A percentile compares a stretch with the other conserved stretches of the same genome.
phyloP scores from a whole-genome alignment of 108 stramenopile genomes.

The Schizochytrium sp. region DNA sequence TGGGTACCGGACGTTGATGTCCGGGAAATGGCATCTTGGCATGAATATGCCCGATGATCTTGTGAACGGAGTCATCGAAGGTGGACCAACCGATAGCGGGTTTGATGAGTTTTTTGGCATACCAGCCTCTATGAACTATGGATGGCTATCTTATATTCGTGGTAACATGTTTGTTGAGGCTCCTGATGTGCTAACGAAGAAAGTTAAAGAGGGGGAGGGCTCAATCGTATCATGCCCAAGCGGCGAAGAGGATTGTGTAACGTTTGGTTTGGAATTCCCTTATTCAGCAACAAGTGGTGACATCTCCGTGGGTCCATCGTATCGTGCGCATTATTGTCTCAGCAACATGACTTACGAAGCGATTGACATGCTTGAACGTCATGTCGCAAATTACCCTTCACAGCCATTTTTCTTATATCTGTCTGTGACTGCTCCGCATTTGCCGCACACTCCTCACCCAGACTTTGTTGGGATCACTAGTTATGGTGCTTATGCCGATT shows the following conservation, averaged over 20 bases:
- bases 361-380: neutral
- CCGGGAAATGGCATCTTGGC: too few relatives aligned
- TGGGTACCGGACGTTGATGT: too few relatives aligned
- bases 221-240: too few relatives aligned
- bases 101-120: too few relatives aligned
- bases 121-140: too few relatives aligned
- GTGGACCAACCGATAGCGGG: too few relatives aligned
- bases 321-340: neutral
- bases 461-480: neutral
- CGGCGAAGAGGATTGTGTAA: neutral
- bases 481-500: neutral
- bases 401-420: neutral
- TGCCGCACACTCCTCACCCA: neutral
- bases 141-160: too few relatives aligned
- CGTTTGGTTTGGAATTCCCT: neutral
- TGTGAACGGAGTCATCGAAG: too few relatives aligned
- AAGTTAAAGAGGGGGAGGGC: too few relatives aligned
- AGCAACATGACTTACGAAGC: slow-evolving; percentile 9
- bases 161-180: too few relatives aligned
- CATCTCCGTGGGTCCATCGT: neutral
- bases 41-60: too few relatives aligned
- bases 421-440: neutral
- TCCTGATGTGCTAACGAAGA: too few relatives aligned
- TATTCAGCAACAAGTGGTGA: neutral
- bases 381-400: neutral